phyloP scores from a whole-genome alignment of 208 protist genomes.

The Naegleria gruberi region DNA sequence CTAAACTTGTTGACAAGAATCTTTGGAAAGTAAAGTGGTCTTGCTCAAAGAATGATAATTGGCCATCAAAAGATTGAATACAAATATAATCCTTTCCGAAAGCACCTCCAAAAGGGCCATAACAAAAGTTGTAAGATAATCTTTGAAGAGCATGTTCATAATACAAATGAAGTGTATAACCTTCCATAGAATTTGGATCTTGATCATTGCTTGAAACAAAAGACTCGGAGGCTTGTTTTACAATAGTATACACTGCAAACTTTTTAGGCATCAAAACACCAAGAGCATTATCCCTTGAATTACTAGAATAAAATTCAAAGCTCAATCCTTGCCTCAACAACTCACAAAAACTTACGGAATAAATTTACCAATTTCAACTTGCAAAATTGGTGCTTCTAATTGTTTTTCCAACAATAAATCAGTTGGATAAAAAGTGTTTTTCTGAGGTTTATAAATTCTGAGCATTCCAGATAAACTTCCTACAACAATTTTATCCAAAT shows the following conservation, averaged over 20 bases:
- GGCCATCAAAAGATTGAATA: constrained; percentile 79
- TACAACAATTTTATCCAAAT: constrained; percentile 54
- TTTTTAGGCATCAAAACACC: constrained; percentile 65
- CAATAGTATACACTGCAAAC: constrained; percentile 55
- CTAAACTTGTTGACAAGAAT: constrained; percentile 58
- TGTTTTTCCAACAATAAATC: constrained; percentile 71
- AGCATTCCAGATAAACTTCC: constrained; percentile 72
- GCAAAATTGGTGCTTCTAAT: constrained; percentile 69
- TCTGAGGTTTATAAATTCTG: constrained; percentile 61
- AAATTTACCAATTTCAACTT: constrained; percentile 63
- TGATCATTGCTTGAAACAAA: background rate
- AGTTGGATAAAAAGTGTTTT: constrained; percentile 47
- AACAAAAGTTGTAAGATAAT: constrained; percentile 63
- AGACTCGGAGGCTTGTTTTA: constrained; percentile 4
- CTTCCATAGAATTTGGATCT: constrained; percentile 25
- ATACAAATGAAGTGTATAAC: constrained; percentile 28
- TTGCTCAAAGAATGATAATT: constrained; percentile 68
- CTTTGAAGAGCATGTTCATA: constrained; percentile 54
- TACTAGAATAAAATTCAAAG: background rate
- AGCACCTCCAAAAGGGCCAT: constrained; percentile 59
- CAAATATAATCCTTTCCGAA: constrained; percentile 61
- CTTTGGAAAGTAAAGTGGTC: constrained; percentile 59
- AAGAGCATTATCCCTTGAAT: constrained; percentile 48
- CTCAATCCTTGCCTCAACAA: background rate
- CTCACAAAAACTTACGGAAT: constrained; percentile 14